Conservation (phyloP, 2,329 filamentous ascomycete genomes). For the Diplodia sapinea region DNA sequence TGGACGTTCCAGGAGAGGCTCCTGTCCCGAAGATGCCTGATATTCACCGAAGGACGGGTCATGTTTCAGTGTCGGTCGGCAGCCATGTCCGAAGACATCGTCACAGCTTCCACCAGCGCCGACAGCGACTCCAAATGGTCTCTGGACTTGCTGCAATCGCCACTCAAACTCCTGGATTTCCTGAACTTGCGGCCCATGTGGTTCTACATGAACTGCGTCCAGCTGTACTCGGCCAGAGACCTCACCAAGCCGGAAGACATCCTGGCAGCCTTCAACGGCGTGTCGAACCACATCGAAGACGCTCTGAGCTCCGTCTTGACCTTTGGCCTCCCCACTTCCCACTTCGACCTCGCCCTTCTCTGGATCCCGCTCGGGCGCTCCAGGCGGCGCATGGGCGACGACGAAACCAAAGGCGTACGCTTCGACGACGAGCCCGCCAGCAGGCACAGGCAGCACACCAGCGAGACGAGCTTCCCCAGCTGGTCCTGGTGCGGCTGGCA, state of each 20-base stretch:
- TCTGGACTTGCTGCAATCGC: constrained; percentile 41
- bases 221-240: constrained; percentile 40
- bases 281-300: constrained; percentile 39
- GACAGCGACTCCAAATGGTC: constrained; percentile 37
- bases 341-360: constrained; percentile 42
- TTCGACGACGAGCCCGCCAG: neutral
- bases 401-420: too few species aligned
- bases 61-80: constrained; percentile 42
- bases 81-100: constrained; percentile 41
- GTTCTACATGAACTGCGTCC: constrained; percentile 43
- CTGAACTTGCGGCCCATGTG: constrained; percentile 38
- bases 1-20: constrained; percentile 52
- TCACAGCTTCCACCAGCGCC: constrained; percentile 35
- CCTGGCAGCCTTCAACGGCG: constrained; percentile 45
- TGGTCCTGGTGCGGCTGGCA: constrained; percentile 49
- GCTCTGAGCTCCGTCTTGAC: constrained; percentile 39
- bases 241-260: constrained; percentile 41
- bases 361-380: constrained; percentile 35
- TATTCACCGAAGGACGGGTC: constrained; percentile 44
- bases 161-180: constrained; percentile 40
- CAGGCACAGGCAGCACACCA: neutral
- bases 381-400: neutral
- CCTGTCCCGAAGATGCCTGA: constrained; percentile 45
- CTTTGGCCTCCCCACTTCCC: constrained; percentile 38
- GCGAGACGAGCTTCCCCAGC: constrained; percentile 40